Conservation (phyloP, 2,329 filamentous ascomycete genomes). For the Akanthomyces lecanii region DNA sequence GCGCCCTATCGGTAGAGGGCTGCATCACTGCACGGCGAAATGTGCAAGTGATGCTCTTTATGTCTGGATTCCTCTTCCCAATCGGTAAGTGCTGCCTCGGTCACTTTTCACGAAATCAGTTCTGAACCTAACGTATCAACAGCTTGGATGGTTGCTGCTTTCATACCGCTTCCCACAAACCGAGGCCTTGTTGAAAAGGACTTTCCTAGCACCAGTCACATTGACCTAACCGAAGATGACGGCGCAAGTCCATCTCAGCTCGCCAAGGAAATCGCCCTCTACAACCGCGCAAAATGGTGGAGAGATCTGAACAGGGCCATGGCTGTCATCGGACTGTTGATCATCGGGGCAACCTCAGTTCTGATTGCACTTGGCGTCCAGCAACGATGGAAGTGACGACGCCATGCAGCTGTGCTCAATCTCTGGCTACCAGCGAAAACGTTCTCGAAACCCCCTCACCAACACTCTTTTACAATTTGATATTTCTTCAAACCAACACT, state of each 20-base stretch:
- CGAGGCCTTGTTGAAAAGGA: slow-evolving; percentile 50
- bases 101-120: background rate
- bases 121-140: slow-evolving; percentile 14
- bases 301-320: slow-evolving; percentile 55
- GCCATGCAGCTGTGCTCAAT: background rate
- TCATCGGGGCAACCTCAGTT: slow-evolving; percentile 48
- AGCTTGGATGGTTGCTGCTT: slow-evolving; percentile 77
- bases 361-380: slow-evolving; percentile 50
- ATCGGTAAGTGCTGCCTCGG: slow-evolving; percentile 49
- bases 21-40: slow-evolving; percentile 64
- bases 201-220: slow-evolving; percentile 37
- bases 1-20: slow-evolving; percentile 60
- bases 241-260: slow-evolving; percentile 30
- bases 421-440: background rate
- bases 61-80: slow-evolving; percentile 72
- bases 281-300: slow-evolving; percentile 56
- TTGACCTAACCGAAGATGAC: slow-evolving; percentile 35
- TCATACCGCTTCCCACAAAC: slow-evolving; percentile 65
- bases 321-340: slow-evolving; percentile 51
- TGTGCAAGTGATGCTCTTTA: slow-evolving; percentile 70
- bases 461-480: background rate
- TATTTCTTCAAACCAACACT: background rate
- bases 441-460: background rate
- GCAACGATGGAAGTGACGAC: slow-evolving; percentile 41
- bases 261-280: slow-evolving; percentile 40